phyloP scores from a whole-genome alignment of 306 rosid species.

The Adenanthera pavonina region DNA sequence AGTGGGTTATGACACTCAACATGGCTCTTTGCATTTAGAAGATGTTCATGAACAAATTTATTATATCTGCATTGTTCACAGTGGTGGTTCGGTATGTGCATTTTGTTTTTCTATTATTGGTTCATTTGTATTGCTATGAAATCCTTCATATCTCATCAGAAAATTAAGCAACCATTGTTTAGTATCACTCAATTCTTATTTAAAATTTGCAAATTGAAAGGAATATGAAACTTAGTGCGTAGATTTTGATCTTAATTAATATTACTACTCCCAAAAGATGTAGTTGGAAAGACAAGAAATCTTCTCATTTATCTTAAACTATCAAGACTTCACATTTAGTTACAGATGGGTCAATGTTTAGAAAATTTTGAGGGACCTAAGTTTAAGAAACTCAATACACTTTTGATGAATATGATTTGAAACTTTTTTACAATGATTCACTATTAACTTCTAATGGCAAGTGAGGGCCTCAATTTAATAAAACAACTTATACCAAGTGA shows the following conservation, averaged over 20 bases:
- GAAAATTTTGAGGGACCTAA: too few relatives aligned
- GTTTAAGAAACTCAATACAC: too few relatives aligned
- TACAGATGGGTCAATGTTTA: too few relatives aligned
- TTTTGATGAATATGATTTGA: too few relatives aligned
- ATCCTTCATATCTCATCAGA: too few relatives aligned
- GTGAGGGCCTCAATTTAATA: neutral
- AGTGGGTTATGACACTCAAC: conserved; percentile 32
- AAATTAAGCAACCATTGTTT: too few relatives aligned
- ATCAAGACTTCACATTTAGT: neutral
- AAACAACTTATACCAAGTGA: neutral
- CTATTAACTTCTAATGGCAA: neutral
- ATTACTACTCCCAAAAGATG: neutral
- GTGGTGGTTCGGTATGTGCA: too few relatives aligned
- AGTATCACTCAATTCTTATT: neutral
- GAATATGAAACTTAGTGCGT: neutral
- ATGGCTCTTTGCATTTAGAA: conserved; percentile 52
- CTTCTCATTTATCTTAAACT: neutral
- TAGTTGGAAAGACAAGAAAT: neutral
- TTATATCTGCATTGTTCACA: too few relatives aligned
- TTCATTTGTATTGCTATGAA: too few relatives aligned
- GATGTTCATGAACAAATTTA: conserved; percentile 68
- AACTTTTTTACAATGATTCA: too few relatives aligned
- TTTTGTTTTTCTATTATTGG: too few relatives aligned
- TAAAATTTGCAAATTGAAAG: neutral
- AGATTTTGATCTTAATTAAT: neutral